Conservation (phyloP, 148 eudicot genomes). For the Rheum nobile region DNA sequence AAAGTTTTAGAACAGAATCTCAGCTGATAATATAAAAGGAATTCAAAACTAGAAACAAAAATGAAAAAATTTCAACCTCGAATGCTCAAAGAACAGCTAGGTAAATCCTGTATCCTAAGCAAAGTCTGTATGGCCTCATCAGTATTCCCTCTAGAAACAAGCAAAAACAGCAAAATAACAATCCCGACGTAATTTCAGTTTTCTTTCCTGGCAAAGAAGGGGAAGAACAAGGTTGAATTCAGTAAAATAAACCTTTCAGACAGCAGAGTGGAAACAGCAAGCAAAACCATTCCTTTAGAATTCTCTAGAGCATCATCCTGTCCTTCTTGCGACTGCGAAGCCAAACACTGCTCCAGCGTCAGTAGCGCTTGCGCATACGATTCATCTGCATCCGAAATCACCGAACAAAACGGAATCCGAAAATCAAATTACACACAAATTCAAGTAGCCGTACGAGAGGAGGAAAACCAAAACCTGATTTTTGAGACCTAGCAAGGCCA, state of each 20-base stretch:
- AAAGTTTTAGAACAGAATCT: not conserved
- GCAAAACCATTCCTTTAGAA: slow-evolving; percentile 58
- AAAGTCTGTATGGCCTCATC: slow-evolving; percentile 52
- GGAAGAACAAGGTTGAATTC: not conserved
- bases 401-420: not conserved
- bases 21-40: not conserved
- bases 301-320: slow-evolving; percentile 30
- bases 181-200: not conserved
- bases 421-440: not conserved
- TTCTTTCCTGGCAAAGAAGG: not conserved
- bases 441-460: not conserved
- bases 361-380: slow-evolving; percentile 57
- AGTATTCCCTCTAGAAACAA: slow-evolving; percentile 39
- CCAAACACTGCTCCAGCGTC: slow-evolving; percentile 70
- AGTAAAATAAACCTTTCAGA: slow-evolving; percentile 43
- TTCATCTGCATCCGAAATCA: slow-evolving; percentile 38
- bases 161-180: not conserved
- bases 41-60: not conserved
- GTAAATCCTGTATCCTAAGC: not conserved
- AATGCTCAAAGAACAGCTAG: not conserved
- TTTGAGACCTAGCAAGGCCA: slow-evolving; percentile 48
- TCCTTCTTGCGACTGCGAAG: slow-evolving; percentile 45
- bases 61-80: not conserved
- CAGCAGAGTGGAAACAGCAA: slow-evolving; percentile 63
- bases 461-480: slow-evolving; percentile 39